These are phyloP conservation scores for Caloboletus inedulis DNA, from an alignment of 1,284 basidiomycete genomes.

Conservation along the genomic window DNA sequence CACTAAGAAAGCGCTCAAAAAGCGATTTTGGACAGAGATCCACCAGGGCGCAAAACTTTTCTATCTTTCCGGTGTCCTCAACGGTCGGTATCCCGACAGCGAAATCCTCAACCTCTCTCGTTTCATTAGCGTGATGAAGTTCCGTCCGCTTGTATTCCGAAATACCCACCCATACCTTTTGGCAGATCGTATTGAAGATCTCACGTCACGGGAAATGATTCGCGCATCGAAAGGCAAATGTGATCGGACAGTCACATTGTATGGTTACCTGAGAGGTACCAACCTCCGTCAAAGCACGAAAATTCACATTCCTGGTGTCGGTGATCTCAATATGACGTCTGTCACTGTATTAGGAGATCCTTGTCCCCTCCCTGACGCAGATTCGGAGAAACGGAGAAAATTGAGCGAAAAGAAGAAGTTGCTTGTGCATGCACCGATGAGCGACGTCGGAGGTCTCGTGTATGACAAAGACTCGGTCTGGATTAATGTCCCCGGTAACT, in stretches of 20 bases:
- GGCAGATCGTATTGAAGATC: slow-evolving; percentile 94
- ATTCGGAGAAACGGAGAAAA: slow-evolving; percentile 90
- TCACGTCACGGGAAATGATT: slow-evolving; percentile 86
- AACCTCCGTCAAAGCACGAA: slow-evolving; percentile 81
- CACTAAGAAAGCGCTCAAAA: slow-evolving; percentile 95
- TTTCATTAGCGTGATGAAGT: slow-evolving; percentile 98
- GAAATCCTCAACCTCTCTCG: slow-evolving; percentile 95
- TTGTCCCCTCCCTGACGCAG: slow-evolving; percentile 89
- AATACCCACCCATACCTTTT: slow-evolving; percentile 95
- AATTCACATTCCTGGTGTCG: slow-evolving; percentile 94
- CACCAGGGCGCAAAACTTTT: slow-evolving; percentile 99
- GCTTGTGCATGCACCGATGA: slow-evolving; percentile 97
- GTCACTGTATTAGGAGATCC: slow-evolving; percentile 85
- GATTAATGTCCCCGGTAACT: slow-evolving; percentile 95
- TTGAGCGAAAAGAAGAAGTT: slow-evolving; percentile 94
- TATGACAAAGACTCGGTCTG: slow-evolving; percentile 99
- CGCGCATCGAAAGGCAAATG: slow-evolving; percentile 79
- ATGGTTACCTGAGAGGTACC: slow-evolving; percentile 93
- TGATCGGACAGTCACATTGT: slow-evolving; percentile 89
- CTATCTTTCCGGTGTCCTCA: slow-evolving; percentile 96
- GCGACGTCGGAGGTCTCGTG: slow-evolving; percentile 93
- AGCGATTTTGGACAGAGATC: slow-evolving; percentile 99
- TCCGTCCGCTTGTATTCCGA: slow-evolving; percentile 94
- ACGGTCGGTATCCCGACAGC: slow-evolving; percentile 96
- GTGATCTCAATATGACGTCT: slow-evolving; percentile 76